These are phyloP conservation scores for Colletotrichum musicola DNA, from an alignment of 2,329 filamentous ascomycete species.

Conservation along the genomic window DNA sequence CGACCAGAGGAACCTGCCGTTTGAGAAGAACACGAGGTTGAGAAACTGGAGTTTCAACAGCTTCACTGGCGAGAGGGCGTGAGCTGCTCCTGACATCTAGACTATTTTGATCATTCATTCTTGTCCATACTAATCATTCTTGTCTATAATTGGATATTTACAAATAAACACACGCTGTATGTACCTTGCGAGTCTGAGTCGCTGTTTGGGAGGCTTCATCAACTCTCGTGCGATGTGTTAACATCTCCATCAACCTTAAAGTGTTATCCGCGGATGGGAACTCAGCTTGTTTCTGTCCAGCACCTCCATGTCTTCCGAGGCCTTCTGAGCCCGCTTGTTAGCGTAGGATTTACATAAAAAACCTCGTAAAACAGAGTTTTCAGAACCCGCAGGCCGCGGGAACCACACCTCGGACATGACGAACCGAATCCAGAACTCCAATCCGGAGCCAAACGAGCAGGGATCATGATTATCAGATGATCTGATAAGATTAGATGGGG, in stretches of 20 bases:
- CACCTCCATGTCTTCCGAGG: background rate
- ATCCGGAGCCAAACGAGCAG: constrained; percentile 7
- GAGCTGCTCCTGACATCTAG: too few species aligned
- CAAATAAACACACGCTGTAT: too few species aligned
- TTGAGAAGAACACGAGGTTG: constrained; percentile 30
- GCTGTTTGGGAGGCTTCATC: too few species aligned
- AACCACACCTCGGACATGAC: constrained; percentile 18
- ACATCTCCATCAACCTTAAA: too few species aligned
- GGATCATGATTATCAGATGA: constrained; percentile 43
- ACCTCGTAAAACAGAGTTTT: constrained; percentile 20
- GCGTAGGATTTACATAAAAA: constrained; percentile 1
- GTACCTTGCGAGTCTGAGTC: too few species aligned
- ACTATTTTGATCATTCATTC: too few species aligned
- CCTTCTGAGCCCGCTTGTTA: background rate
- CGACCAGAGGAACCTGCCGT: constrained; percentile 19
- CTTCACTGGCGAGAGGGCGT: constrained; percentile 25
- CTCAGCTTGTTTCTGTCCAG: too few species aligned
- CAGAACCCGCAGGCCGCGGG: constrained; percentile 5
- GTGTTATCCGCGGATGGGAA: too few species aligned
- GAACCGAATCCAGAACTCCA: constrained; percentile 11
- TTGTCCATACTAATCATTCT: background rate
- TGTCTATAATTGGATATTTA: too few species aligned
- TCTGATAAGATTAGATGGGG: constrained; percentile 42
- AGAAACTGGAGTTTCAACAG: constrained; percentile 11
- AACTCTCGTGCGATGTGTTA: too few species aligned